Evolutionary conservation across 2,329 filamentous ascomycete genomes (phyloP).

Genomic region (Xylariales sp.): DNA sequence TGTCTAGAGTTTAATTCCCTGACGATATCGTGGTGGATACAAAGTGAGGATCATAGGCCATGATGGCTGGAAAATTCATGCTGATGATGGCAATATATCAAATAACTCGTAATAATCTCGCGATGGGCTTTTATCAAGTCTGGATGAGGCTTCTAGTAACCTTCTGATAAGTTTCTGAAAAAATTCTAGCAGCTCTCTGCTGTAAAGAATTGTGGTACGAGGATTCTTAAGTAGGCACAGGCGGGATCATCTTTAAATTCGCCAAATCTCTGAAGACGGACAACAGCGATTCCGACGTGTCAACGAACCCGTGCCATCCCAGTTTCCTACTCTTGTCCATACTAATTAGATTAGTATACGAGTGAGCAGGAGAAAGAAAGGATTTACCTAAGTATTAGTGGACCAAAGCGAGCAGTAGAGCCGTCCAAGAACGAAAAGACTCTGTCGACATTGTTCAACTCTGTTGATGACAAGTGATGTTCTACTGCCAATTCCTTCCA

Average conservation of each 20-base stretch:
- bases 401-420: neutral
- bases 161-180: too few relatives aligned
- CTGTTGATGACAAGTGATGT: conserved; percentile 34
- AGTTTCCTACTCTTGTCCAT: conserved; percentile 25
- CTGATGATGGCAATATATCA: too few relatives aligned
- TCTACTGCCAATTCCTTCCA: conserved; percentile 40
- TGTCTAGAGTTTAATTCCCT: too few relatives aligned
- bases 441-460: conserved; percentile 37
- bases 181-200: too few relatives aligned
- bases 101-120: too few relatives aligned
- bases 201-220: too few relatives aligned
- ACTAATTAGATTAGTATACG: conserved; percentile 26
- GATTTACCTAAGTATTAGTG: conserved; percentile 1
- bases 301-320: conserved; percentile 30
- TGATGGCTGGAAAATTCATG: too few relatives aligned
- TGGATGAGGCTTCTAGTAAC: too few relatives aligned
- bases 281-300: conserved; percentile 24
- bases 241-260: conserved; percentile 12
- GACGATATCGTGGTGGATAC: too few relatives aligned
- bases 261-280: conserved; percentile 14
- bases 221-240: too few relatives aligned
- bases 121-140: too few relatives aligned
- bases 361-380: neutral
- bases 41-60: too few relatives aligned
- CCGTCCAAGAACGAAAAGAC: conserved; percentile 42